phyloP scores from a whole-genome alignment of 1,139 yeast genomes.

The Citeromyces siamensis region DNA sequence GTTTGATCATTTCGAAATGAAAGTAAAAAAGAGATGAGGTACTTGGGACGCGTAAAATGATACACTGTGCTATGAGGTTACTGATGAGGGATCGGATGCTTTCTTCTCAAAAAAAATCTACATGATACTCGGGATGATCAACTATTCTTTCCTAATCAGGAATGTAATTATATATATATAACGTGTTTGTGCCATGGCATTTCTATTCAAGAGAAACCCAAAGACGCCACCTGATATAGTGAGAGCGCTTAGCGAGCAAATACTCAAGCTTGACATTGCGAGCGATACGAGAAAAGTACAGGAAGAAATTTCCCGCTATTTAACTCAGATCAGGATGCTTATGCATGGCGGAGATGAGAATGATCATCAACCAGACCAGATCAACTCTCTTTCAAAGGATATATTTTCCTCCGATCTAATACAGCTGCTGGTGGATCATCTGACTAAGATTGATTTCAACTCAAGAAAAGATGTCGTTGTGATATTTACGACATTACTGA shows the following conservation, averaged over 20 bases:
- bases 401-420: slow-evolving; percentile 64
- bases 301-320: background rate
- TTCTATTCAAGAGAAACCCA: slow-evolving; percentile 84
- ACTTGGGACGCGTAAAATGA: no score
- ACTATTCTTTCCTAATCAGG: no score
- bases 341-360: slow-evolving; percentile 3
- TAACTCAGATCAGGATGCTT: slow-evolving; percentile 4
- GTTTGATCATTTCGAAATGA: no score
- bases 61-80: no score
- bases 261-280: slow-evolving; percentile 45
- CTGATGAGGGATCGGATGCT: no score
- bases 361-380: slow-evolving; percentile 21
- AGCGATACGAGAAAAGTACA: slow-evolving; percentile 38
- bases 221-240: slow-evolving; percentile 83
- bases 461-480: slow-evolving; percentile 74
- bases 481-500: slow-evolving; percentile 62
- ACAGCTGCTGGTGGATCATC: slow-evolving; percentile 40
- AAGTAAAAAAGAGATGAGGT: no score
- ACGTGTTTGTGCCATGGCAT: no score
- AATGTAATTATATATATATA: no score
- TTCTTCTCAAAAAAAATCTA: no score
- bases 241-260: slow-evolving; percentile 61
- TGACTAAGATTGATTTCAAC: slow-evolving; percentile 70
- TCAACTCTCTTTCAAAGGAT: slow-evolving; percentile 63
- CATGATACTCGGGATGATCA: no score